These are phyloP conservation scores for Hippophae gyantsensis DNA, from an alignment of 306 rosid genomes.

Conservation along the genomic window DNA sequence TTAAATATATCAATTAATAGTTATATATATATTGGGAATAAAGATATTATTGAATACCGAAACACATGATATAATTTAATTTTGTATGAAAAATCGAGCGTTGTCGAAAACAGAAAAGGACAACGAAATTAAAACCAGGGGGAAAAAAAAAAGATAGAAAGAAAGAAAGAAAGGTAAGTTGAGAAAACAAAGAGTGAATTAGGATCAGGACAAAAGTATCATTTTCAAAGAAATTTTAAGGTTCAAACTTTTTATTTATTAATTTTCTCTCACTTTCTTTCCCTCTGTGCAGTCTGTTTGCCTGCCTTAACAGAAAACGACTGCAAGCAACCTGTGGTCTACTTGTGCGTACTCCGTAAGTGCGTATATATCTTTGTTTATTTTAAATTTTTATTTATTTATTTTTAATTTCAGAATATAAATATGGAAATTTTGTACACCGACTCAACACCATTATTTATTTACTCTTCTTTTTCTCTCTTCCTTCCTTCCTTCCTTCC, in stretches of 20 bases:
- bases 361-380: slow-evolving; percentile 4
- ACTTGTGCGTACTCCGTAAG: slow-evolving; percentile 16
- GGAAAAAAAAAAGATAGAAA: too few species aligned
- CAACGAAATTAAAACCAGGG: too few species aligned
- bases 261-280: slow-evolving; percentile 4
- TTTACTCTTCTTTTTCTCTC: slow-evolving; percentile 18
- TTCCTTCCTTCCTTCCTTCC: slow-evolving; percentile 4
- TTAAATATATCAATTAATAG: too few species aligned
- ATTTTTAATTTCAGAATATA: slow-evolving; percentile 1
- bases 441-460: slow-evolving; percentile 37
- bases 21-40: too few species aligned
- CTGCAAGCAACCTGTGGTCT: slow-evolving; percentile 71
- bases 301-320: slow-evolving; percentile 71
- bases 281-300: too few species aligned
- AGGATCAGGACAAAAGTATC: slow-evolving; percentile 42
- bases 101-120: too few species aligned
- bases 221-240: slow-evolving; percentile 39
- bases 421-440: slow-evolving; percentile 28
- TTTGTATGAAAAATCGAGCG: too few species aligned
- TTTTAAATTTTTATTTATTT: neutral
- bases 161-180: too few species aligned
- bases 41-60: too few species aligned
- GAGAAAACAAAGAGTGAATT: slow-evolving; percentile 10
- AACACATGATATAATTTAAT: too few species aligned
- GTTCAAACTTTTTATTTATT: slow-evolving; percentile 28